Percentiles rank a stretch among this genome's conserved stretches.
Conservation (phyloP, 2,329 filamentous ascomycete species). For the Phialophora chinensis region DNA sequence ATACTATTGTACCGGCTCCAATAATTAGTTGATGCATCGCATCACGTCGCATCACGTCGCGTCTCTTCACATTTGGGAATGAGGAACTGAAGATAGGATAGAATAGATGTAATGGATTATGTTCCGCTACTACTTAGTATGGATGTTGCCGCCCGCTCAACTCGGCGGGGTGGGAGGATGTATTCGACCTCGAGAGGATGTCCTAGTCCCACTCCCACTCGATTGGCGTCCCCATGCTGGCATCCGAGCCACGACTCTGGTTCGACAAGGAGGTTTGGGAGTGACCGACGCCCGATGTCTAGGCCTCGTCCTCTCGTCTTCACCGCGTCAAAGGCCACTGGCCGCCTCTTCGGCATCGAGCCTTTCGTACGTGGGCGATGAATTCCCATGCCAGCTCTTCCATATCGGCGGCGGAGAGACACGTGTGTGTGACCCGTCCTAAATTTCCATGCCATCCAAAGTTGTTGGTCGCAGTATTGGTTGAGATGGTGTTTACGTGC, state of each 20-base stretch:
- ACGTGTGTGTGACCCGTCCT: too few species aligned
- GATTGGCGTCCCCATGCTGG: background rate
- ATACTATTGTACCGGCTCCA: too few species aligned
- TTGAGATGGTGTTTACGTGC: background rate
- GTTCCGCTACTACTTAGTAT: background rate
- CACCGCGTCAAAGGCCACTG: too few species aligned
- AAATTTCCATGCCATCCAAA: background rate
- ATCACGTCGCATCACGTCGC: background rate
- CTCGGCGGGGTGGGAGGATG: too few species aligned
- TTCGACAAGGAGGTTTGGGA: background rate
- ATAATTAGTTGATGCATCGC: background rate
- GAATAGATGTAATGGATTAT: background rate
- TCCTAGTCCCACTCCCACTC: too few species aligned
- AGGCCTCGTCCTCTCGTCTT: background rate
- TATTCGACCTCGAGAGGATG: too few species aligned
- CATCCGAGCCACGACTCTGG: conserved; percentile 13
- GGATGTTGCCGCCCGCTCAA: too few species aligned
- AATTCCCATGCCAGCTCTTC: background rate
- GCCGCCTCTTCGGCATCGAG: background rate
- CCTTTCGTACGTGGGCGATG: background rate
- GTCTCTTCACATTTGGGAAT: too few species aligned
- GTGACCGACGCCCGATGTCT: background rate
- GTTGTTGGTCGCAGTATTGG: background rate
- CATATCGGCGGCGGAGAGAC: background rate
- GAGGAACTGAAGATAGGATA: too few species aligned